Evolutionary conservation across 2,329 filamentous ascomycete genomes (phyloP), one percentile per base, ranked within the genome.

Genomic region (Clathrospora elynae): DNA sequence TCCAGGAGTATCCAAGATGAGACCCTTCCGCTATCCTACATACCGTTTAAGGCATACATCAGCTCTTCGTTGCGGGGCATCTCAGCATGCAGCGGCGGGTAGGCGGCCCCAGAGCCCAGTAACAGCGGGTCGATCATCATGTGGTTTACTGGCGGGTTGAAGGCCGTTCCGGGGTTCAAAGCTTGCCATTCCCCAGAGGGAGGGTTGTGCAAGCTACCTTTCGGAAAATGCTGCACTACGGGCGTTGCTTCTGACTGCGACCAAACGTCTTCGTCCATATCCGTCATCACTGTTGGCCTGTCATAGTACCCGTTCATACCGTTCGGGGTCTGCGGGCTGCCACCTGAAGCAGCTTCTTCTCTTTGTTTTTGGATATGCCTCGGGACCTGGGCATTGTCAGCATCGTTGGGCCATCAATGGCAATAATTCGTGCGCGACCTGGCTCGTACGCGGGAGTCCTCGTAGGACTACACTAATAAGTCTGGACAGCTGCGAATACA

Each of bases 41-140:
- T 46, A 46, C 43, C 65, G 23, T 65, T 62, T 61, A 70, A 66
- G 28, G 64, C 59, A 40, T 64, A 68, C 58, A 68, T 67, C n/a
- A 70, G 37, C 34, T 67, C 62, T 29, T 67, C 61, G 23, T 57
- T 61, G 17, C 62, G 60, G 17, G 56, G 64, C 43, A 68, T 57
- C n/a, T 58, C 55, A n/a, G 56, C 41, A 22, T 67, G 65, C 53
- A 70, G 66, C 12, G 53, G 48, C 11, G 59, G 49, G 13, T 65
- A 62, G 5, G 56, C 45, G 28, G 61, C 60, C 6, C 57, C 59
- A 16, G 63, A 56, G n/a, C 63, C 63, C 11, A 70, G 49, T 17
- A 70, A 49, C 14, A 67, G 41, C 10, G 66, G 66, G 35, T 70
- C 66, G 23, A 70, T 68, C 64, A 68, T 67, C 55, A 68, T 67